phyloP scores from a whole-genome alignment of 176 grass and related monocot genomes.

The Neostapfia colusana region DNA sequence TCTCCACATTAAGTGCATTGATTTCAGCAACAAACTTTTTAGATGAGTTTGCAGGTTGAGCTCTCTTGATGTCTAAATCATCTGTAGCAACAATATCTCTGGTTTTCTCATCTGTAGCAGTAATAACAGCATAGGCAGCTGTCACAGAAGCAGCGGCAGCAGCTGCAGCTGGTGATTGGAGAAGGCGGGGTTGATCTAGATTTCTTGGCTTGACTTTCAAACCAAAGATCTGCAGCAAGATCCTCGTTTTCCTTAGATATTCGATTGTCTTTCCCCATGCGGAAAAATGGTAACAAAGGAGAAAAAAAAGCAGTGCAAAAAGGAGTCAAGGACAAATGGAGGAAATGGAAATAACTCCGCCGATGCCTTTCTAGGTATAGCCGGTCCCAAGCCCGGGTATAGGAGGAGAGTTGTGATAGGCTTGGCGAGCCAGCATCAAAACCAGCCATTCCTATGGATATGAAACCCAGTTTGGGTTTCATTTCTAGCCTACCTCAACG shows the following conservation, averaged over 20 bases:
- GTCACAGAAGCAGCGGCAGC: slow-evolving; percentile 76
- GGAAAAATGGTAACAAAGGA: neutral
- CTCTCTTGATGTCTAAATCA: slow-evolving; percentile 62
- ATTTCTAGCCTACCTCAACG: no score
- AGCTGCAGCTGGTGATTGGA: slow-evolving; percentile 81
- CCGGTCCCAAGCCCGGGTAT: no score
- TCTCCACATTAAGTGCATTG: slow-evolving; percentile 56
- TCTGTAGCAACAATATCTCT: slow-evolving; percentile 45
- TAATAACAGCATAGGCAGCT: slow-evolving; percentile 83
- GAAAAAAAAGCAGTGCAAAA: neutral
- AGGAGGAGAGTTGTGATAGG: no score
- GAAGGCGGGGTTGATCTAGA: slow-evolving; percentile 58
- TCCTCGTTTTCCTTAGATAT: slow-evolving; percentile 19
- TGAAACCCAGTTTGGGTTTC: no score
- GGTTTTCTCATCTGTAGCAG: slow-evolving; percentile 63
- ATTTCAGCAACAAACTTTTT: slow-evolving; percentile 56
- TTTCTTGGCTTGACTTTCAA: slow-evolving; percentile 78
- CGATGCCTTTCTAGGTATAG: no score
- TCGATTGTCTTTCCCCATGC: neutral
- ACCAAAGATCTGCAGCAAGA: slow-evolving; percentile 66
- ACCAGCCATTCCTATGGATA: no score
- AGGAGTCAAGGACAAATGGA: neutral
- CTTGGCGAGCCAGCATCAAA: no score
- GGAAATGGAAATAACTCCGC: slow-evolving; percentile 2
- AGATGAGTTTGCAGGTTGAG: slow-evolving; percentile 51